Percentiles rank a stretch among this genome's conserved stretches.
Conservation (phyloP, 257 asterid genomes). For the Solanum pennellii region DNA sequence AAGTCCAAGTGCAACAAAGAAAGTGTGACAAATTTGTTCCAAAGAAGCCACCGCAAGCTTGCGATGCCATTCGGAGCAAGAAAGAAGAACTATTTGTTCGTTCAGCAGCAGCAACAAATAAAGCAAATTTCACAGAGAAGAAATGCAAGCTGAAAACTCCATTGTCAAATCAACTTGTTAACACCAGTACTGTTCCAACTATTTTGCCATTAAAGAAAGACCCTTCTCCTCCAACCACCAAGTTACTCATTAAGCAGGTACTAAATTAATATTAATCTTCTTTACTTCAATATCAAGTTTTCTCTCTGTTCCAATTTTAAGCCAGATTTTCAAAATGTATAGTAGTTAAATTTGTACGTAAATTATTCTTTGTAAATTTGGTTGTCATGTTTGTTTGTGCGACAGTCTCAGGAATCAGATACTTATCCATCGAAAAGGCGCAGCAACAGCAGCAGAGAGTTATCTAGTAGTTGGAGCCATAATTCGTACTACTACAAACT, state of each 20-base stretch:
- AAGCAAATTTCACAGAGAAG: conserved; percentile 18
- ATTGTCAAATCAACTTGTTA: conserved; percentile 35
- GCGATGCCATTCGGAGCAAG: conserved; percentile 30
- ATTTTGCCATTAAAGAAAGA: conserved; percentile 56
- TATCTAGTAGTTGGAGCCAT: conserved; percentile 49
- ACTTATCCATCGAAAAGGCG: conserved; percentile 43
- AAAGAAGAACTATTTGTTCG: conserved; percentile 46
- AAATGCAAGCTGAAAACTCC: conserved; percentile 37
- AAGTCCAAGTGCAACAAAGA: conserved; percentile 1
- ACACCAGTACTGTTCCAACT: conserved; percentile 32
- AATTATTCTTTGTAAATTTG: background rate
- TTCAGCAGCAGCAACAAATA: conserved; percentile 16
- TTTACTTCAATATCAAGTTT: background rate
- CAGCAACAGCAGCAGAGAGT: conserved; percentile 39
- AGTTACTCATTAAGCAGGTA: conserved; percentile 62
- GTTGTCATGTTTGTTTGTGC: conserved; percentile 7
- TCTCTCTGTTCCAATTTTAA: background rate
- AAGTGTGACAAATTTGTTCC: conserved; percentile 7
- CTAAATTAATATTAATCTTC: background rate
- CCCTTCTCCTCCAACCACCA: conserved; percentile 41
- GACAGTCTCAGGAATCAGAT: conserved; percentile 44
- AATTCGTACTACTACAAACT: conserved; percentile 28
- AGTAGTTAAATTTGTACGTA: no score
- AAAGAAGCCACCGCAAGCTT: conserved; percentile 14
- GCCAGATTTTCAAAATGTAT: no score